phyloP scores from a whole-genome alignment of 352 stramenopile species.

The Phytopythium litorale region DNA sequence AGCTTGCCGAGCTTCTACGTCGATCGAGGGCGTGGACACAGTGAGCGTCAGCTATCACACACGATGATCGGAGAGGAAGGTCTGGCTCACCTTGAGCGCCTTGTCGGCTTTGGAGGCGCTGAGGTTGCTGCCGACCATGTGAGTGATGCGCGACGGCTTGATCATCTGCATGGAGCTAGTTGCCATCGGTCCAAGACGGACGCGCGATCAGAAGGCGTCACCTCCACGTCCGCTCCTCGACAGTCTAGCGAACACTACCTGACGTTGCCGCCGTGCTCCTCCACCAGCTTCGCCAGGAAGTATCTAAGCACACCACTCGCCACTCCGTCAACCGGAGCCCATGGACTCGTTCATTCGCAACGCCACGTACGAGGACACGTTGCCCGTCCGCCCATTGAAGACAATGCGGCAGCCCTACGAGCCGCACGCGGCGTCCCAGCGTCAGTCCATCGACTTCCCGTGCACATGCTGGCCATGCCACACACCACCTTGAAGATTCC shows the following conservation, averaged over 20 bases:
- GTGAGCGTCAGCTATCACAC: neutral
- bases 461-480: neutral
- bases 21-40: neutral
- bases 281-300: conserved; percentile 74
- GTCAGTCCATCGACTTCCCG: neutral
- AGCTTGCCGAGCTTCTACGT: conserved; percentile 45
- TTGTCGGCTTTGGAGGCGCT: conserved; percentile 73
- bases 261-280: conserved; percentile 70
- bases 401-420: conserved; percentile 67
- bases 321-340: neutral
- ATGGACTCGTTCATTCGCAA: neutral
- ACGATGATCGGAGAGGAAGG: neutral
- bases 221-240: too few species aligned
- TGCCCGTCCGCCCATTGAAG: conserved; percentile 79
- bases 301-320: conserved; percentile 38
- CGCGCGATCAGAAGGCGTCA: neutral
- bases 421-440: neutral
- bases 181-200: too few species aligned
- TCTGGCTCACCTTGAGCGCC: conserved; percentile 48
- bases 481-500: conserved; percentile 52
- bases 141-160: conserved; percentile 53
- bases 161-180: conserved; percentile 12
- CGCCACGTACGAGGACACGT: conserved; percentile 65
- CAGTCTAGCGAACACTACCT: conserved; percentile 22
- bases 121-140: conserved; percentile 80